phyloP scores from a whole-genome alignment of 2,329 filamentous ascomycete species.

The Leptographium radiaticola region DNA sequence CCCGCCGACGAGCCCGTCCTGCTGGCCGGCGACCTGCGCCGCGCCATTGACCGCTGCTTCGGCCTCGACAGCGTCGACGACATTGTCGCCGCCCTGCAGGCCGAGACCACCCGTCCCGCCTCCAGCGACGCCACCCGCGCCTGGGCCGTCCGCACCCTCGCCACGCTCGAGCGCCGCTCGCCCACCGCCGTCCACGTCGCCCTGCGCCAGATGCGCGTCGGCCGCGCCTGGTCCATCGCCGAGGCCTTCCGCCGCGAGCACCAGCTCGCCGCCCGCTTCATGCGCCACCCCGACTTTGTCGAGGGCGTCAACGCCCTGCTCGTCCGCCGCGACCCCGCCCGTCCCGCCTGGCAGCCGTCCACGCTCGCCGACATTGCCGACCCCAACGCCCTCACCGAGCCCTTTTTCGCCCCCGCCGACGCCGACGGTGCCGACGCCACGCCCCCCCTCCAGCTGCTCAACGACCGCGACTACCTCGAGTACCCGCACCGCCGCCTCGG shows the following conservation, averaged over 20 bases:
- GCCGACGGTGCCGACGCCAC: slow-evolving; percentile 23
- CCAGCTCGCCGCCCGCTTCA: slow-evolving; percentile 74
- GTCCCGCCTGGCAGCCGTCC: slow-evolving; percentile 64
- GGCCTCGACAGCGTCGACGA: slow-evolving; percentile 50
- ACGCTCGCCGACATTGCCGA: slow-evolving; percentile 53
- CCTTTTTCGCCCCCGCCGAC: slow-evolving; percentile 50
- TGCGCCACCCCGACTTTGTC: slow-evolving; percentile 81
- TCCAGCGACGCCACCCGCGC: slow-evolving; percentile 44
- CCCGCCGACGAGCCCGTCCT: slow-evolving; percentile 59
- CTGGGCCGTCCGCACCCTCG: slow-evolving; percentile 70
- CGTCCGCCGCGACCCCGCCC: slow-evolving; percentile 46
- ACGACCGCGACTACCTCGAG: slow-evolving; percentile 46
- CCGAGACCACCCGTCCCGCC: slow-evolving; percentile 38
- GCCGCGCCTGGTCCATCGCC: slow-evolving; percentile 62
- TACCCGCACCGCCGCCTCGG: slow-evolving; percentile 64
- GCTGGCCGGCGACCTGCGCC: slow-evolving; percentile 56
- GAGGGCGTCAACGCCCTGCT: slow-evolving; percentile 80
- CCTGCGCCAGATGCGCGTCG: slow-evolving; percentile 68
- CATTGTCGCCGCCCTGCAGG: slow-evolving; percentile 56
- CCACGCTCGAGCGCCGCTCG: slow-evolving; percentile 64
- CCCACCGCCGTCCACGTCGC: slow-evolving; percentile 80
- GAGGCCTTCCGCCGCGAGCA: slow-evolving; percentile 81
- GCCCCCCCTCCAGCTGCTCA: slow-evolving; percentile 47
- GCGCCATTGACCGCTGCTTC: slow-evolving; percentile 79
- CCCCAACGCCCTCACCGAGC: slow-evolving; percentile 39